Conservation (phyloP, 2,329 filamentous ascomycete genomes). For the Triangularia setosa region DNA sequence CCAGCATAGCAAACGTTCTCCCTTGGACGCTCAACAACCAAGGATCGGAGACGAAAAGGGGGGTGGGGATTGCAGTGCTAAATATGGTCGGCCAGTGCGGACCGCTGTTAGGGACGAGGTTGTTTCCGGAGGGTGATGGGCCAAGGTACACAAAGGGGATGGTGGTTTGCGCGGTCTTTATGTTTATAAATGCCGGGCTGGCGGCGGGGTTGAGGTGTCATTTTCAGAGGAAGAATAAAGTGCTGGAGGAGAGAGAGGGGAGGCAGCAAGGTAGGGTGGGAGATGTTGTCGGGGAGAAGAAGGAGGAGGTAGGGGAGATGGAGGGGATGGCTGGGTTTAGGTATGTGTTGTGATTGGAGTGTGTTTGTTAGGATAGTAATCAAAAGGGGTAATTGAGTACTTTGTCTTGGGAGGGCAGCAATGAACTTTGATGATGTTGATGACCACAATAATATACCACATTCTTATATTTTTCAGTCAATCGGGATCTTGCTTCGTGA, state of each 20-base stretch:
- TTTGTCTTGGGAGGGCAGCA: neutral
- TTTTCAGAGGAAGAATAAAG: neutral
- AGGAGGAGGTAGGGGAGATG: neutral
- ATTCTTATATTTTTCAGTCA: neutral
- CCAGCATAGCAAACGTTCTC: constrained; percentile 63
- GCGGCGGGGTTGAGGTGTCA: constrained; percentile 2
- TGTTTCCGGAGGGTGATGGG: constrained; percentile 49
- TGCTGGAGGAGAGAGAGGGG: neutral
- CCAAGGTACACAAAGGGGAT: constrained; percentile 39
- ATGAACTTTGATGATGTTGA: neutral
- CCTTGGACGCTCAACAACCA: constrained; percentile 71
- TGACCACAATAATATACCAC: neutral
- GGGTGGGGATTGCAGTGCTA: constrained; percentile 58
- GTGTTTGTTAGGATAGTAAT: neutral
- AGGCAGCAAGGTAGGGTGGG: neutral
- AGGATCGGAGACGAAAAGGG: constrained; percentile 61
- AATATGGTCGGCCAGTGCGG: constrained; percentile 62
- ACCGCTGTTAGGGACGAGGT: constrained; percentile 58
- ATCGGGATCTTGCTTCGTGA: neutral
- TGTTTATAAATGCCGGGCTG: constrained; percentile 39
- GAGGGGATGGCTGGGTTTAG: neutral
- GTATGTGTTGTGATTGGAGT: neutral
- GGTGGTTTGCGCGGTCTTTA: constrained; percentile 38
- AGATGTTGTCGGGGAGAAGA: neutral
- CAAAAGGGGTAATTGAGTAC: neutral